Evolutionary conservation across 2,329 filamentous ascomycete species (phyloP).

Genomic region (Aspergillus phoenicis): DNA sequence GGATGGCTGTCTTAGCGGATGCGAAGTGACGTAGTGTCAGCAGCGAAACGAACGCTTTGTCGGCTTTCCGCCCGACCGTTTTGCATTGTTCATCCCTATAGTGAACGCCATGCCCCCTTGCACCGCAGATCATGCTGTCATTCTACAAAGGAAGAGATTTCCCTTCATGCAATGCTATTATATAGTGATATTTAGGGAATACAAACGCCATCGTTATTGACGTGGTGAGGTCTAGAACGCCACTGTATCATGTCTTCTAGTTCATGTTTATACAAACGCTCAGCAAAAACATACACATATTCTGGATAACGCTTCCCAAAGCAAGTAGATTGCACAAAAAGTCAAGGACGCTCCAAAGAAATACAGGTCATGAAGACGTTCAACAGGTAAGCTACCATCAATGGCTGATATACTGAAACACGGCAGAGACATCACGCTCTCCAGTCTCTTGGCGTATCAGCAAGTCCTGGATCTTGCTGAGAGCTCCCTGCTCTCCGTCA

Average conservation of each 20-base stretch:
- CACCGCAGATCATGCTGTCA: neutral
- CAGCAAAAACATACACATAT: too few relatives aligned
- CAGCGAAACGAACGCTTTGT: neutral
- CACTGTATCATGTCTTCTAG: neutral
- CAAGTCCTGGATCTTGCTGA: slow-evolving; percentile 86
- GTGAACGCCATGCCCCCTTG: neutral
- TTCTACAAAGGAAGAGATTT: neutral
- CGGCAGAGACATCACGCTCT: slow-evolving; percentile 81
- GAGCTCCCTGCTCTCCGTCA: slow-evolving; percentile 63
- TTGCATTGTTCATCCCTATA: neutral
- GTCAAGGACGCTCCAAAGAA: slow-evolving; percentile 3
- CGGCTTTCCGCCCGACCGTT: slow-evolving; percentile 10
- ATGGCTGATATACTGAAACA: slow-evolving; percentile 99
- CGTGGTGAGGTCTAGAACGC: neutral
- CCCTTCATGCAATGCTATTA: too few relatives aligned
- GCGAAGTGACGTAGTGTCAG: slow-evolving; percentile 27
- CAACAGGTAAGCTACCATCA: slow-evolving; percentile 35
- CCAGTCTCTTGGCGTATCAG: slow-evolving; percentile 81
- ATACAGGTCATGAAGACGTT: neutral
- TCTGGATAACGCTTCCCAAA: neutral
- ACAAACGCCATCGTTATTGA: neutral
- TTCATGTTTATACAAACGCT: too few relatives aligned
- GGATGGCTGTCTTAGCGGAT: slow-evolving; percentile 15
- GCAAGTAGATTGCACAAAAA: slow-evolving; percentile 1
- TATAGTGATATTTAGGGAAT: too few relatives aligned